phyloP scores from a whole-genome alignment of 306 rosid species.

The peach (Prunus persica) region DNA sequence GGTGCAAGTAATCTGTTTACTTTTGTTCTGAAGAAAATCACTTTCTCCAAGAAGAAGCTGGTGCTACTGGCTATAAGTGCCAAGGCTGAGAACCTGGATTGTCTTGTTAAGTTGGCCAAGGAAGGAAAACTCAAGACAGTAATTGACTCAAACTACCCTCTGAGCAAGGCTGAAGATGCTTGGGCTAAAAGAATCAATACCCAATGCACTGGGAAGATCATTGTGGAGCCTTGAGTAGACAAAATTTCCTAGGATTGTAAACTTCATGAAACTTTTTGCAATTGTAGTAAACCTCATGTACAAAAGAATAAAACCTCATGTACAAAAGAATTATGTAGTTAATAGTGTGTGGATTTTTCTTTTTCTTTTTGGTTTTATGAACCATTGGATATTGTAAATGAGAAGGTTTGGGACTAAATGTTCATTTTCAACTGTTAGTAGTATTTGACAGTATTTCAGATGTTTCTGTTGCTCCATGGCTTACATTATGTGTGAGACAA shows the following conservation, averaged over 20 bases:
- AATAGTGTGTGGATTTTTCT: too few species aligned
- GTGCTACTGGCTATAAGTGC: constrained; percentile 32
- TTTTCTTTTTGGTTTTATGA: too few species aligned
- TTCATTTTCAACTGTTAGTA: too few species aligned
- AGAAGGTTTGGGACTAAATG: too few species aligned
- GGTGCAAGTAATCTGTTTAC: constrained; percentile 17
- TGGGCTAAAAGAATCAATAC: constrained; percentile 74
- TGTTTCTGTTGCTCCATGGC: too few species aligned
- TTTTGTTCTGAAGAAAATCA: constrained; percentile 53
- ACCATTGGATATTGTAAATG: too few species aligned
- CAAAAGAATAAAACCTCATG: constrained; percentile 47
- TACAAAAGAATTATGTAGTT: constrained; percentile 27
- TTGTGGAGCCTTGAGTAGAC: constrained; percentile 35
- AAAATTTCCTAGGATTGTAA: not conserved
- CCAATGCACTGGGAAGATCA: constrained; percentile 63
- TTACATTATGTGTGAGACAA: too few species aligned
- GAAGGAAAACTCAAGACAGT: constrained; percentile 62
- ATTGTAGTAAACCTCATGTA: constrained; percentile 54
- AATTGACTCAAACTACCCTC: constrained; percentile 50
- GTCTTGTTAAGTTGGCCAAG: constrained; percentile 45
- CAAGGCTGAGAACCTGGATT: constrained; percentile 46
- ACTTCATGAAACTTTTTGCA: not conserved
- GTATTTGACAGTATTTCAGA: too few species aligned
- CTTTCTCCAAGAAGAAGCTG: constrained; percentile 58
- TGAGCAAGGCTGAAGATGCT: constrained; percentile 71